Percentiles rank a stretch among this genome's conserved stretches.
Evolutionary conservation across 371 early-diverging fungal genomes (phyloP).

Genomic region (Lichtheimia ornata): DNA sequence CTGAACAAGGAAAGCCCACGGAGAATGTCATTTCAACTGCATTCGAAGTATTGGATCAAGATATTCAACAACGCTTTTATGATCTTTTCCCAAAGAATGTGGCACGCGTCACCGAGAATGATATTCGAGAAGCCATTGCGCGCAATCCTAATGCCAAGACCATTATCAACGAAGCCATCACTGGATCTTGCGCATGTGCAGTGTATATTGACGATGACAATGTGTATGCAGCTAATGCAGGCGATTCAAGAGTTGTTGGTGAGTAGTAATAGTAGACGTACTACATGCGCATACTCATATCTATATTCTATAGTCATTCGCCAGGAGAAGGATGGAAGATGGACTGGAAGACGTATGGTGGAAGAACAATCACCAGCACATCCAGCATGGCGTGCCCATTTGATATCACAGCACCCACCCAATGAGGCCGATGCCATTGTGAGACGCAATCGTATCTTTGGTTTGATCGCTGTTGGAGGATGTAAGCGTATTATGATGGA

Average conservation of each 20-base stretch:
- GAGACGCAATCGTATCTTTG: constrained; percentile 46
- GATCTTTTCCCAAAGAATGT: constrained; percentile 41
- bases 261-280: constrained; percentile 17
- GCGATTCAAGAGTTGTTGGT: constrained; percentile 71
- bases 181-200: constrained; percentile 80
- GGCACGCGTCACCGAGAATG: constrained; percentile 35
- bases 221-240: constrained; percentile 79
- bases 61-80: constrained; percentile 63
- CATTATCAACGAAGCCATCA: constrained; percentile 55
- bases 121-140: constrained; percentile 42
- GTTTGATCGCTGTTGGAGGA: constrained; percentile 54
- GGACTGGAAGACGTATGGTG: constrained; percentile 49
- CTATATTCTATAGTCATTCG: constrained; percentile 31
- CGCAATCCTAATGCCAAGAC: constrained; percentile 32
- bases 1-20: neutral
- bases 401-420: constrained; percentile 47
- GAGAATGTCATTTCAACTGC: constrained; percentile 51
- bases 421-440: constrained; percentile 39
- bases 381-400: constrained; percentile 41
- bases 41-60: constrained; percentile 57
- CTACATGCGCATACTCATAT: neutral
- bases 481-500: constrained; percentile 25
- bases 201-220: constrained; percentile 73
- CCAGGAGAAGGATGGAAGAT: constrained; percentile 45
- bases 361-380: constrained; percentile 51